Base-by-base conservation (phyloP, 2,329 filamentous ascomycete species). In the Pyricularia grisea region DNA sequence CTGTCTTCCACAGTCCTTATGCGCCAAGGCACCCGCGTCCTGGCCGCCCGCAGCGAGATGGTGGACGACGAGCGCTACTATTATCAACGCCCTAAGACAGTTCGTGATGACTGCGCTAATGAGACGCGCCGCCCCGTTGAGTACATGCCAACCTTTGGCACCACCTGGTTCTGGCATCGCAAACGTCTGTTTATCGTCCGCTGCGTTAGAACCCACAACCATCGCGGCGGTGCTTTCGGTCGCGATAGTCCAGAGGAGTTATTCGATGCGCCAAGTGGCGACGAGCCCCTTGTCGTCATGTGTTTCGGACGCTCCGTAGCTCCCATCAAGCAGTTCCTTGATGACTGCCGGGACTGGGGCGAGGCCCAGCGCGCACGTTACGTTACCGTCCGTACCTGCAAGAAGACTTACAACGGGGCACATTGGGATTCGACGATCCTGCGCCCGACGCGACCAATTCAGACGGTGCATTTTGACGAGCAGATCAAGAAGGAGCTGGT, bases 401-500 rank as follows among this genome's bases (percentile, higher is more conserved):
- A 77, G 67, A 72, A 70, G 31, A 66, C 71, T 3, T 73, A 72
- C 68, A 70, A 75, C 14, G 72, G 73, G 1, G 74, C 75, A 11
- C 70, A 72, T 1, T 82, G 79, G 79, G 75, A 79, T 28, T 74
- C 76, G 0, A 78, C 77, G 14, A 77, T 79, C 2, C 72, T 79
- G 25, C 76, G 77, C 4, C 75, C 76, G 0, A 70, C 76, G 3
- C 75, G 77, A 20, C 74, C 76, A 0, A 71, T 80, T 6, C 75
- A 78, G 31, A 79, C 78, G 2, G 75, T 81, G 0, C 76, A 80
- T 58, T 76, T 80, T 33, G 77, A 80, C 36, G 75, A 78, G 61
- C 71, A 73, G 27, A 71, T 74, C n/a, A 90, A 91, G 73, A 84
- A 88, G 70, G 81, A 83, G n/a, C 87, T 93, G 33, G 82, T 92